phyloP scores from a whole-genome alignment of 164 flowering plant species.

The Berberis vulgaris region DNA sequence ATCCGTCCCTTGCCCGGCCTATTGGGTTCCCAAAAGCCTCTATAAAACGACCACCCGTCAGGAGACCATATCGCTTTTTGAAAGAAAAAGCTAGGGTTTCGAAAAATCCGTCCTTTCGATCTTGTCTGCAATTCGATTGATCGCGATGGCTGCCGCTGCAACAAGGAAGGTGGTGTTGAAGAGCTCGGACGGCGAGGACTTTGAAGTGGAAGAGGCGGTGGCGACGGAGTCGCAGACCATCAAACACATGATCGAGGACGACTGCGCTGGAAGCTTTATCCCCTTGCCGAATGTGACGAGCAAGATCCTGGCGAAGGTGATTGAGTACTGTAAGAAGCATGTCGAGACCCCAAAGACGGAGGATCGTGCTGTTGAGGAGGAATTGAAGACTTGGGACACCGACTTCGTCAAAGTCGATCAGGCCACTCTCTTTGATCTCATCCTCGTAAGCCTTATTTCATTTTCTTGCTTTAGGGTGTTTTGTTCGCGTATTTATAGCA shows the following conservation, averaged over 20 bases:
- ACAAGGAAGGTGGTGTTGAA: conserved; percentile 5
- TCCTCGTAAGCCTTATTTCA: conserved; percentile 9
- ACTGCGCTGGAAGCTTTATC: background rate
- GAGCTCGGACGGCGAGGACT: conserved; percentile 1
- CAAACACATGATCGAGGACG: conserved; percentile 5
- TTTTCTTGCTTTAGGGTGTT: background rate
- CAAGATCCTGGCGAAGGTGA: conserved; percentile 6
- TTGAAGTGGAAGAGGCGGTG: conserved; percentile 2
- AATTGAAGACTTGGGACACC: conserved; percentile 14
- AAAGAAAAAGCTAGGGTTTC: too few species aligned
- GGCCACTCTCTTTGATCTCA: conserved; percentile 21
- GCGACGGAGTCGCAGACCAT: conserved; percentile 5
- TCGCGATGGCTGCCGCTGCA: too few species aligned
- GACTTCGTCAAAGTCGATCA: conserved; percentile 22
- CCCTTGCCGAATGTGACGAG: conserved; percentile 6
- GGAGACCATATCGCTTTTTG: too few species aligned
- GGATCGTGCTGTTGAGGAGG: conserved; percentile 4
- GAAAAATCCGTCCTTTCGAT: too few species aligned
- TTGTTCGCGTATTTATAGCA: too few species aligned
- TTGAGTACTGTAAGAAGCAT: conserved; percentile 8
- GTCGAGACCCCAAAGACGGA: conserved; percentile 4
- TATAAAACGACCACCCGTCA: too few species aligned
- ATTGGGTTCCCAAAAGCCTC: too few species aligned
- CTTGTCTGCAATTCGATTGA: too few species aligned
- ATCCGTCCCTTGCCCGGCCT: too few species aligned